phyloP scores from a whole-genome alignment of 805 yeast genomes.

The Teunomyces atbi region DNA sequence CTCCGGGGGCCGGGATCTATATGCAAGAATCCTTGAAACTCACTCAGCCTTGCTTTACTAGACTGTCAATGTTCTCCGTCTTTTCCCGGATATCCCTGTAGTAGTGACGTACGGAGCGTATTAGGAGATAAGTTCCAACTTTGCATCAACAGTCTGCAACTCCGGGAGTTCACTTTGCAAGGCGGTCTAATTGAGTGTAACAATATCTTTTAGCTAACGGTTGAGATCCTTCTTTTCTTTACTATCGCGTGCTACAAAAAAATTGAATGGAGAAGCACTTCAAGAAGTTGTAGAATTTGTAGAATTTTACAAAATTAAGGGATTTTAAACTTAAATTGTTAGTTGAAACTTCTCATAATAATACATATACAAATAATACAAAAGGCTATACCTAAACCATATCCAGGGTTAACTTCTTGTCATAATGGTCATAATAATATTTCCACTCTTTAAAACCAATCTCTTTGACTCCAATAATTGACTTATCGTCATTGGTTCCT shows the following conservation, averaged over 20 bases:
- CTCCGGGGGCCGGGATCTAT: slow-evolving; percentile 1
- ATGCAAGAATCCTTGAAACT: background rate
- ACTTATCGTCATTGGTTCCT: slow-evolving; percentile 36
- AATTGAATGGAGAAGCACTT: background rate
- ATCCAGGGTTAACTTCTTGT: slow-evolving; percentile 9
- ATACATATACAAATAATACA: background rate
- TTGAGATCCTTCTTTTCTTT: background rate
- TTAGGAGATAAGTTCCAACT: background rate
- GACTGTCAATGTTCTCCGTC: background rate
- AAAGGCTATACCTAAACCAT: background rate
- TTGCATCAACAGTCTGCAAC: background rate
- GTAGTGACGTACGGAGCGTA: background rate
- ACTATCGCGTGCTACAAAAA: background rate
- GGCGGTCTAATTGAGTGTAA: background rate
- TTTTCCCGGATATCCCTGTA: background rate
- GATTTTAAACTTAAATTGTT: background rate
- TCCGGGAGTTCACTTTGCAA: background rate
- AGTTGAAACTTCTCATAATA: background rate
- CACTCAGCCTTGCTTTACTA: background rate
- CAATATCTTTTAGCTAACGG: background rate
- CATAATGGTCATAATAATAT: slow-evolving; percentile 35
- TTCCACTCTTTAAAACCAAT: slow-evolving; percentile 44
- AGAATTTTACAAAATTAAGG: background rate
- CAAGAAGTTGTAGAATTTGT: background rate
- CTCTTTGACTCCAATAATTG: slow-evolving; percentile 36